Base-by-base conservation (phyloP, 805 yeast genomes). In the Pichia nakasei region DNA sequence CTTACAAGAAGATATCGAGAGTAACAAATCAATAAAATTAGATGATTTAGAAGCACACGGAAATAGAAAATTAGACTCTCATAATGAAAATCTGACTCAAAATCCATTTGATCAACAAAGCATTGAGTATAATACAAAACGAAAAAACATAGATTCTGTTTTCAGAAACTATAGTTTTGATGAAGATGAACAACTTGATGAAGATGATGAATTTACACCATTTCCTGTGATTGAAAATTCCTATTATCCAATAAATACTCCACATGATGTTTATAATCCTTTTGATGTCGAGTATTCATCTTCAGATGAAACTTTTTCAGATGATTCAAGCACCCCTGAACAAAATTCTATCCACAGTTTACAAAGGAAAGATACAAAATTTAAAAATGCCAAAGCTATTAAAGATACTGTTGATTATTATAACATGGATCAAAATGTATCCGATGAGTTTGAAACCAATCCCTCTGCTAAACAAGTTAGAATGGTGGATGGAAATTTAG, bases 401-500 rank as follows among this genome's bases (percentile, higher is more conserved):
- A 26, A 45, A 29, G 53, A 48, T 22, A 45, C 52, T 11, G 48
- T 45, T 7, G 32, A 34, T 4, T 48, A 42, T 13, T 49, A 50
- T 24, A 49, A 43, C 22, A 37, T 5, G 26, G 36, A 15, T 4
- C 22, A 13, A 21, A 4, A 17, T 11, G 13, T 12, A 13, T 9
- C 9, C 15, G 43, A 35, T 13, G 36, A 35, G 19, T 39, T 27
- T 27, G 46, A 37, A 22, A 48, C 36, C 26, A 46, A 48, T 17
- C 51, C 54, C 3, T 55, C 61, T 1, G 62, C 64, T 1, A 53
- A 61, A 32, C 66, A 72, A 39, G 82, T 81, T 32, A 59, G 70
- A 38, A 67, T 80, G 60, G 78, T 75, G 58, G 72, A 76, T 48
- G 96, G 95, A 44, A 87, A 87, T 57, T 73, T 87, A 58, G 85